phyloP scores from a whole-genome alignment of 2,329 filamentous ascomycete genomes.

The Corinectria fuckeliana region DNA sequence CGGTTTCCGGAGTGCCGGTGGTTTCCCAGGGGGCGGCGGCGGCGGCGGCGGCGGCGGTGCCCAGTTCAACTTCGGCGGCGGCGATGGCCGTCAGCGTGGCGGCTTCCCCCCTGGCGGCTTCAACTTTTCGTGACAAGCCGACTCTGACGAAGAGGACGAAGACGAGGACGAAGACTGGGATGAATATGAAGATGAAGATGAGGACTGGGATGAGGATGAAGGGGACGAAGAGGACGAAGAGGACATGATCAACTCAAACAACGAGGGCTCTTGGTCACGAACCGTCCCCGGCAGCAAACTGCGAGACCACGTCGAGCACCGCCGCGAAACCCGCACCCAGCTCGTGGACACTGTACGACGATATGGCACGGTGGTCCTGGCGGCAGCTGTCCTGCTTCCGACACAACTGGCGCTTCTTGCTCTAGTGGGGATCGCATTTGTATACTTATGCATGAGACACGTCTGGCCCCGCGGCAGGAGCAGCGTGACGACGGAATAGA shows the following conservation, averaged over 20 bases:
- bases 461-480: constrained; percentile 32
- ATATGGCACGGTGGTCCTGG: constrained; percentile 50
- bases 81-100: constrained; percentile 46
- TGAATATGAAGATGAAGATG: constrained; percentile 40
- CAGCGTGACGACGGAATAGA: constrained; percentile 36
- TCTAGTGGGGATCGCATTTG: constrained; percentile 43
- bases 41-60: constrained; percentile 61
- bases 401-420: constrained; percentile 48
- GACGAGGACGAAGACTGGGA: constrained; percentile 31
- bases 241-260: constrained; percentile 26
- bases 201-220: constrained; percentile 34
- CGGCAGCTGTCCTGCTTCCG: constrained; percentile 56
- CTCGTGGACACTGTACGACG: constrained; percentile 51
- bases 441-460: constrained; percentile 50
- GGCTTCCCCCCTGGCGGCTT: constrained; percentile 46
- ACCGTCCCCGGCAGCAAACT: constrained; percentile 33
- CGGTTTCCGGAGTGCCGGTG: constrained; percentile 58
- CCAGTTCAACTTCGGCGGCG: constrained; percentile 63
- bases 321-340: constrained; percentile 45
- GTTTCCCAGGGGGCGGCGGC: constrained; percentile 58
- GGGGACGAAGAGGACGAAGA: constrained; percentile 36
- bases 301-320: constrained; percentile 40
- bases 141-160: constrained; percentile 40
- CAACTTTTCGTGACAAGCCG: constrained; percentile 59
- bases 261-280: constrained; percentile 29